phyloP scores from a whole-genome alignment of 169 alveolate species.

The Ichthyophthirius multifiliis region DNA sequence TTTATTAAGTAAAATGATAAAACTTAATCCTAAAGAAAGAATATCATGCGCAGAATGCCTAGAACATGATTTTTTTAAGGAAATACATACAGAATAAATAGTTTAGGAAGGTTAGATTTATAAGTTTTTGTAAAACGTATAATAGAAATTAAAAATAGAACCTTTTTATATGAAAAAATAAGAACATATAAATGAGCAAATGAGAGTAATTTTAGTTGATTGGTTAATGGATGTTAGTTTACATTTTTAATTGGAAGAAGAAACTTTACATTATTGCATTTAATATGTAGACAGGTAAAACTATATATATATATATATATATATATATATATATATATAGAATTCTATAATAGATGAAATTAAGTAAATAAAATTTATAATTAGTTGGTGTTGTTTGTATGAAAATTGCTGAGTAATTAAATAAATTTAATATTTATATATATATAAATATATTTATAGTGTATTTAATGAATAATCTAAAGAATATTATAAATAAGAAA shows the following conservation, averaged over 20 bases:
- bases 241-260: conserved; percentile 73
- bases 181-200: conserved; percentile 61
- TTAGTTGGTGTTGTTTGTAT: conserved; percentile 71
- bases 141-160: too few relatives aligned
- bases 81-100: too few relatives aligned
- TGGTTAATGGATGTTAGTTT: conserved; percentile 82
- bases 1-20: conserved; percentile 44
- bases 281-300: conserved; percentile 61
- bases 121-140: too few relatives aligned
- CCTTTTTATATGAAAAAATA: conserved; percentile 41
- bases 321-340: too few relatives aligned
- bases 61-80: conserved; percentile 70
- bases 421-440: neutral
- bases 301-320: neutral
- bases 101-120: too few relatives aligned
- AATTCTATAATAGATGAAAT: conserved; percentile 21
- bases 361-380: conserved; percentile 48
- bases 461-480: conserved; percentile 82
- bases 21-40: conserved; percentile 57
- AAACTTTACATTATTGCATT: conserved; percentile 75
- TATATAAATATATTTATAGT: neutral
- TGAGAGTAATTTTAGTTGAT: conserved; percentile 81
- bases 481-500: conserved; percentile 82
- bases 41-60: conserved; percentile 69
- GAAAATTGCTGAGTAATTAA: conserved; percentile 79